Percentiles rank a stretch among this genome's conserved stretches.
phyloP scores from a whole-genome alignment of 2,329 filamentous ascomycete species.

The Exophiala phaeomuriformis region DNA sequence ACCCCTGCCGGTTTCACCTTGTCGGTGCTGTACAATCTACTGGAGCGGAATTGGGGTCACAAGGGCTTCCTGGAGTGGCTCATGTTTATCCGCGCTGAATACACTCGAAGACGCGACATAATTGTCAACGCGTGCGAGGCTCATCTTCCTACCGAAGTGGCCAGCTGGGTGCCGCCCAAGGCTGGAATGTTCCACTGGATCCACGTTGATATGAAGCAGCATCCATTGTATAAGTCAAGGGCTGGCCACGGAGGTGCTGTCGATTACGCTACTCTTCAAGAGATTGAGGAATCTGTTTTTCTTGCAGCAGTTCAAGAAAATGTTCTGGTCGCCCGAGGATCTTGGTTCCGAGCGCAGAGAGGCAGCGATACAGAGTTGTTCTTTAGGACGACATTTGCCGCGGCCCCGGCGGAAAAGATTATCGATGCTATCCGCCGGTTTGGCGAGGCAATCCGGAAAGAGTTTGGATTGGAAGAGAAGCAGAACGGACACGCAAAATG shows the following conservation, averaged over 20 bases:
- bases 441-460: constrained; percentile 59
- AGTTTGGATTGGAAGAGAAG: constrained; percentile 18
- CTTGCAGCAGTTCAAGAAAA: constrained; percentile 64
- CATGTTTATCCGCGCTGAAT: constrained; percentile 69
- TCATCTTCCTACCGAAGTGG: constrained; percentile 64
- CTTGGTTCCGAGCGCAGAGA: constrained; percentile 80
- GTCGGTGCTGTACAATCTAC: constrained; percentile 73
- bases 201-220: constrained; percentile 40
- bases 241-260: constrained; percentile 7
- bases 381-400: constrained; percentile 84
- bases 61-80: constrained; percentile 84
- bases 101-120: constrained; percentile 69
- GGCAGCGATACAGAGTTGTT: constrained; percentile 58
- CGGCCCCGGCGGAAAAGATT: constrained; percentile 65
- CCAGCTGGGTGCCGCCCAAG: constrained; percentile 69
- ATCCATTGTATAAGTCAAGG: constrained; percentile 30
- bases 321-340: constrained; percentile 74
- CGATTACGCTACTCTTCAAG: constrained; percentile 34
- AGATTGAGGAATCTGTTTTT: constrained; percentile 82
- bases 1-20: constrained; percentile 80
- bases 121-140: constrained; percentile 74
- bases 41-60: constrained; percentile 94
- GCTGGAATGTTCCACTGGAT: constrained; percentile 82
- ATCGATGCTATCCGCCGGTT: constrained; percentile 66
- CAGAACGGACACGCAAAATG: constrained; percentile 16